Base-by-base conservation (phyloP, 208 protist species). In the Crithidia sp. region DNA sequence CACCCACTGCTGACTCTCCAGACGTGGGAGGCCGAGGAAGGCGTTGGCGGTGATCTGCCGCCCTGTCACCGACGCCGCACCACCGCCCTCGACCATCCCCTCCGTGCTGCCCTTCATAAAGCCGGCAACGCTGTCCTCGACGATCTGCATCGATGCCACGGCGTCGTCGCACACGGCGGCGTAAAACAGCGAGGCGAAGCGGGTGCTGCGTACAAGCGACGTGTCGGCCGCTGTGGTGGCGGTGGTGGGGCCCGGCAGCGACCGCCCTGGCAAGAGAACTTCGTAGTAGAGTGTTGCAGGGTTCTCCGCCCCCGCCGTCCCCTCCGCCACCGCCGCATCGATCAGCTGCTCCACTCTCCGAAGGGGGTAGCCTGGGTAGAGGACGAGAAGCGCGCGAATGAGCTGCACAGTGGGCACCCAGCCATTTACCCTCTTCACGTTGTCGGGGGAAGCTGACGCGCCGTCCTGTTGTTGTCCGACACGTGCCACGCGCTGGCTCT, bases 321-420 rank as follows among this genome's bases (percentile, higher is more conserved):
- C 86, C n/a, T 90, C 82, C 45, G 77, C 75, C 19, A 70, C 52
- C 7, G 87, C 90, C 3, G 83, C 79, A 9, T 77, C 58, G 13
- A 95, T 69, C 36, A 95, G 76, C 68, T 92, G 68, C 68, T 83
- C 64, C 12, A 95, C 37, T 6, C 62, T 74, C 40, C 57, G 17
- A 40, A 78, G 17, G 13, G 87, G 41, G 71, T 95, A 95, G 56
- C 77, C 80, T 13, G 90, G 90, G 76, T 88, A 95, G 83, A 95
- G 90, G 63, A 78, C 73, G 53, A 79, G 72, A 5, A 95, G 67
- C n/a, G 91, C 63, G 37, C 72, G 76, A 5, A 82, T 80, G 55
- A 95, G 68, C 47, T 92, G 81, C 28, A 82, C 81, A n/a, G 81
- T 67, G 12, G 90, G 85, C n/a, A 95, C 76, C 39, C 77, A 74